Evolutionary conservation across 805 yeast species (phyloP).

Genomic region (Yarrowia hollandica): DNA sequence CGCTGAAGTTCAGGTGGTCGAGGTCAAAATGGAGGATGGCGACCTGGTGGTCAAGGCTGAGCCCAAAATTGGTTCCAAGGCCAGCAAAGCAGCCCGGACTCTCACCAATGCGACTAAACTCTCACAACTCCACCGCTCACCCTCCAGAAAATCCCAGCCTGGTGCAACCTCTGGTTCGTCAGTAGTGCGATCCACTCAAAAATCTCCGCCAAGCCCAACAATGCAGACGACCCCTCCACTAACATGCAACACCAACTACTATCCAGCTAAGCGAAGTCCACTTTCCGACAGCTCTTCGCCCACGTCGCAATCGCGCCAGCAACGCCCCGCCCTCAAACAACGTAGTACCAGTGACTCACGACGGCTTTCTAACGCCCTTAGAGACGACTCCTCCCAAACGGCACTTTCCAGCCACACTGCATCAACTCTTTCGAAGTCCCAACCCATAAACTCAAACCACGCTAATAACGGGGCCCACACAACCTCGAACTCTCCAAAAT

Average conservation of each 20-base stretch:
- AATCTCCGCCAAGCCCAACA: not conserved
- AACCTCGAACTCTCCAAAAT: not conserved
- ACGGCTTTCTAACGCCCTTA: constrained; percentile 3
- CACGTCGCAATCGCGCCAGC: not conserved
- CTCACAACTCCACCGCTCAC: not conserved
- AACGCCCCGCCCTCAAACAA: not conserved
- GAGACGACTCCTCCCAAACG: constrained; percentile 18
- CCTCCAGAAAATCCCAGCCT: not conserved
- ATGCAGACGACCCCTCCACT: constrained; percentile 7
- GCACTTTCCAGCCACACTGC: constrained; percentile 25
- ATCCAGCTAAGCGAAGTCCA: not conserved
- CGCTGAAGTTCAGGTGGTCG: constrained; percentile 12
- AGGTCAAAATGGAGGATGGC: constrained; percentile 16
- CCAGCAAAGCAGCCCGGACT: not conserved
- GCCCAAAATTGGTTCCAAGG: constrained; percentile 14
- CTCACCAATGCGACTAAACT: constrained; percentile 2
- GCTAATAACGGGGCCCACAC: not conserved
- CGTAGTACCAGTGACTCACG: constrained; percentile 13
- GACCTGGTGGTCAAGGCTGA: constrained; percentile 8
- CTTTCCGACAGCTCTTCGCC: constrained; percentile 9
- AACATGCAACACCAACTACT: constrained; percentile 18
- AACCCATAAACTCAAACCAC: constrained; percentile 24
- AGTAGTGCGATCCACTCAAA: not conserved
- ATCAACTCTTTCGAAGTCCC: constrained; percentile 19
- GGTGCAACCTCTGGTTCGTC: not conserved